phyloP scores from a whole-genome alignment of 2,329 filamentous ascomycete genomes.

The Ophiostoma sp. region DNA sequence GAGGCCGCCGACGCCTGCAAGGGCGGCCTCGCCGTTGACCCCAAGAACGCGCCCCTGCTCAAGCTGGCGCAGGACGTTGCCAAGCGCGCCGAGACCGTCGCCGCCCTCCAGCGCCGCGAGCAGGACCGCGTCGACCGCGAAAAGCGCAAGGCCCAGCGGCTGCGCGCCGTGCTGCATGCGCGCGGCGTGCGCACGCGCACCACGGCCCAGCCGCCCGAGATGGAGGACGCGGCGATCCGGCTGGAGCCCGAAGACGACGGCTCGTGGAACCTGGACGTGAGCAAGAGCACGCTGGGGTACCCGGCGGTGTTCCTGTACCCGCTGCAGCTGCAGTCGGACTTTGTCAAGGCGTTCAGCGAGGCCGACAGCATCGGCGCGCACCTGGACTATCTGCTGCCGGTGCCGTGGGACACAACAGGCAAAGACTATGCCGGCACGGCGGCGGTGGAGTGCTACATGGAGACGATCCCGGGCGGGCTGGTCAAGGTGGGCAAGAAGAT shows the following conservation, averaged over 20 bases:
- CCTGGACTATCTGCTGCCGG: slow-evolving; percentile 76
- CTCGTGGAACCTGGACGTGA: slow-evolving; percentile 60
- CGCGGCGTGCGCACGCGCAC: slow-evolving; percentile 63
- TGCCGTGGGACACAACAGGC: slow-evolving; percentile 69
- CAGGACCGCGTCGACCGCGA: slow-evolving; percentile 50
- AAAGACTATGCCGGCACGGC: slow-evolving; percentile 64
- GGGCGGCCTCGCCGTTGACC: slow-evolving; percentile 67
- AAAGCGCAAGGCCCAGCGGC: slow-evolving; percentile 53
- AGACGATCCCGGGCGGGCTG: slow-evolving; percentile 72
- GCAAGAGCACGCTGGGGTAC: slow-evolving; percentile 65
- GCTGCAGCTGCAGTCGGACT: slow-evolving; percentile 73
- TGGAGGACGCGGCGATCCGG: slow-evolving; percentile 72
- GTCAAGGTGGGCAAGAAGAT: slow-evolving; percentile 88
- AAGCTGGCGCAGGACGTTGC: slow-evolving; percentile 53
- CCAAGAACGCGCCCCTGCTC: slow-evolving; percentile 61
- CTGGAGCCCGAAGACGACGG: slow-evolving; percentile 50
- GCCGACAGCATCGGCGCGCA: slow-evolving; percentile 69
- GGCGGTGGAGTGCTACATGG: slow-evolving; percentile 80
- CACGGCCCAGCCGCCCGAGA: slow-evolving; percentile 70
- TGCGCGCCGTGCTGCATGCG: slow-evolving; percentile 61
- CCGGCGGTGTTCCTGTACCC: slow-evolving; percentile 85
- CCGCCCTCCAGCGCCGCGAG: slow-evolving; percentile 50
- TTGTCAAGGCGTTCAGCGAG: slow-evolving; percentile 83
- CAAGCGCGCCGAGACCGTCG: slow-evolving; percentile 51
- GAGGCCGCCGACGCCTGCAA: slow-evolving; percentile 78